Percentiles rank a stretch among this genome's conserved stretches.
Evolutionary conservation across 345 rosid species (phyloP).

Genomic region (Moricandia moricandioides): DNA sequence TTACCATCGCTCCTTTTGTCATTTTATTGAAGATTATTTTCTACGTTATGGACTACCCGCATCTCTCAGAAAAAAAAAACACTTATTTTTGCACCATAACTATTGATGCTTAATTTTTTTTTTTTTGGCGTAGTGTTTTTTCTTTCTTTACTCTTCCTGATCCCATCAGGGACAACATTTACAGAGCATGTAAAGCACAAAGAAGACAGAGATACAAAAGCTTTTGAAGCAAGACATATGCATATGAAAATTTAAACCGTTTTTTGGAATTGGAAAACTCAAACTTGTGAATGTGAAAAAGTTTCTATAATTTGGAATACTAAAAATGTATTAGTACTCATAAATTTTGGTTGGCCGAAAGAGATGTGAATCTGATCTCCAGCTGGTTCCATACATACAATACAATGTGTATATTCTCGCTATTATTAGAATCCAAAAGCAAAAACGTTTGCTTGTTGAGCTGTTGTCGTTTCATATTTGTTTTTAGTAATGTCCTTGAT

Average conservation of each 20-base stretch:
- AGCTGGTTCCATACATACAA: background rate
- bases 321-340: background rate
- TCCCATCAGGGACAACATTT: too few species aligned
- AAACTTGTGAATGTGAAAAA: background rate
- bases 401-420: background rate
- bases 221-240: too few species aligned
- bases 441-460: too few species aligned
- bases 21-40: slow-evolving; percentile 22
- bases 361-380: slow-evolving; percentile 7
- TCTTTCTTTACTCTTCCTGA: too few species aligned
- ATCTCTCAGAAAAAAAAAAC: slow-evolving; percentile 1
- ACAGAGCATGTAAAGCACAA: too few species aligned
- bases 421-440: background rate
- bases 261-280: background rate
- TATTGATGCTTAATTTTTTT: background rate
- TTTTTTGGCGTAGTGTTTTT: too few species aligned
- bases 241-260: too few species aligned
- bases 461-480: background rate
- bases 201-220: too few species aligned
- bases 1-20: slow-evolving; percentile 62
- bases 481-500: background rate
- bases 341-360: background rate
- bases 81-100: slow-evolving; percentile 1
- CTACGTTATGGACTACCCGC: slow-evolving; percentile 14
- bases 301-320: background rate